Evolutionary conservation across 176 grass and related monocot genomes (phyloP), one percentile per base, ranked within the genome.

Genomic region (Bonia amplexicaulis): DNA sequence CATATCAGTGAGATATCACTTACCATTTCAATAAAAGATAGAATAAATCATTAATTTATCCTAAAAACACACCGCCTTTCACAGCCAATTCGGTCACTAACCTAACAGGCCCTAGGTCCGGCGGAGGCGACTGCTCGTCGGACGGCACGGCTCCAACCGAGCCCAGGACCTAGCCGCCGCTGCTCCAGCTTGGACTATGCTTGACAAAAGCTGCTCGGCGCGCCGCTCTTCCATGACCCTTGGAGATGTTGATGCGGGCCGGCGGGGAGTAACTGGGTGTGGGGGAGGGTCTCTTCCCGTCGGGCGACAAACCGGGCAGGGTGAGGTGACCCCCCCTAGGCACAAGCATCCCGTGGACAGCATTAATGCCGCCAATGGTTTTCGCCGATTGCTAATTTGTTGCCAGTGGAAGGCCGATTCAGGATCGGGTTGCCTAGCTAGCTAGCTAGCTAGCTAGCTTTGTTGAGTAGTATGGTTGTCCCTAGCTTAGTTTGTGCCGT

Each of bases 311-410:
- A 2, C 47, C 42, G 44, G 63, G 73, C 72, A 54, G 14, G 66
- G 23, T 9, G 27, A 3, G 17, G 11, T 14, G 47, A 49, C 26
- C 12, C n/a, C n/a, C 26, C 35, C 25, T 55, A 37, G 78, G 64
- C 53, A 16, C 66, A 59, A 14, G 27, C 57, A 19, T 51, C 58
- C 75, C 69, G 52, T 85, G 76, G 82, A 85, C 64, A 69, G 16
- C 71, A 81, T 85, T 33, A 71, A 76, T 63, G 83, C 53, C 63
- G 63, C 83, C 71, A 42, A 81, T 81, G 88, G 81, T 89, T 85
- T 81, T 40, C 6, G 31, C 17, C 63, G n/a, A 41, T 44, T 22
- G 51, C 66, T 49, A 9, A 37, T 51, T 71, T 31, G 0, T 71
- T 9, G 66, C 67, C 57, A 85, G 70, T 69, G 52, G 63, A 51